phyloP scores from a whole-genome alignment of 345 rosid species.

The Alliaria petiolata region DNA sequence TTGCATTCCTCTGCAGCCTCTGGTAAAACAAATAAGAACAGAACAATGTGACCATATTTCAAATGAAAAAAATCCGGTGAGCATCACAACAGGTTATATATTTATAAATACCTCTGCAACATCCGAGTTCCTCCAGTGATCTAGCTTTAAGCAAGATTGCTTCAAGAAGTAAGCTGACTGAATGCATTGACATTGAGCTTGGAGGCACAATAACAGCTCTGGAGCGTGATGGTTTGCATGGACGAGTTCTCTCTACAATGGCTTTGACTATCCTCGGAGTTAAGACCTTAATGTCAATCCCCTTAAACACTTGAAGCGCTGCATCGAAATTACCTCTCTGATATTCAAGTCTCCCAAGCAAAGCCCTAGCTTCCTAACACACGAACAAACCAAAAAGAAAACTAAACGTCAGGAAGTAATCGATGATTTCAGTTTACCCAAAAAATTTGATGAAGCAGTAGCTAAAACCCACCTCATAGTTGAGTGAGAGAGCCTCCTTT shows the following conservation, averaged over 20 bases:
- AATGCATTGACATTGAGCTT: constrained; percentile 78
- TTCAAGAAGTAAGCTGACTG: constrained; percentile 83
- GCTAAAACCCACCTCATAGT: constrained; percentile 67
- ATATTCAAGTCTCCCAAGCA: constrained; percentile 89
- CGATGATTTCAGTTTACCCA: background rate
- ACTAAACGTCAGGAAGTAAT: background rate
- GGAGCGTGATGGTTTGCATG: constrained; percentile 47
- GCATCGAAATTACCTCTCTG: constrained; percentile 93
- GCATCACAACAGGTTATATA: background rate
- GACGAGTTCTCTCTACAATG: constrained; percentile 57
- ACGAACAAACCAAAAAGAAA: background rate
- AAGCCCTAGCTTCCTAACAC: constrained; percentile 91
- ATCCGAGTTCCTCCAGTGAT: constrained; percentile 72
- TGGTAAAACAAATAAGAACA: constrained; percentile 38
- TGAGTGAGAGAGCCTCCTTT: constrained; percentile 93
- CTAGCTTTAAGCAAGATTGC: constrained; percentile 86
- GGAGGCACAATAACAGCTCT: constrained; percentile 45
- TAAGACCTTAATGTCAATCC: constrained; percentile 69
- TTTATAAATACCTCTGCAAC: constrained; percentile 45
- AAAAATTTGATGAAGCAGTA: background rate
- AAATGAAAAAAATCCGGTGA: background rate
- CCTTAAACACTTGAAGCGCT: constrained; percentile 92
- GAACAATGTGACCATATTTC: background rate
- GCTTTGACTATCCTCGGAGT: constrained; percentile 67
- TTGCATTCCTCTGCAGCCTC: constrained; percentile 96